Evolutionary conservation across 306 rosid genomes (phyloP).

Genomic region (Macrotyloma uniflorum): DNA sequence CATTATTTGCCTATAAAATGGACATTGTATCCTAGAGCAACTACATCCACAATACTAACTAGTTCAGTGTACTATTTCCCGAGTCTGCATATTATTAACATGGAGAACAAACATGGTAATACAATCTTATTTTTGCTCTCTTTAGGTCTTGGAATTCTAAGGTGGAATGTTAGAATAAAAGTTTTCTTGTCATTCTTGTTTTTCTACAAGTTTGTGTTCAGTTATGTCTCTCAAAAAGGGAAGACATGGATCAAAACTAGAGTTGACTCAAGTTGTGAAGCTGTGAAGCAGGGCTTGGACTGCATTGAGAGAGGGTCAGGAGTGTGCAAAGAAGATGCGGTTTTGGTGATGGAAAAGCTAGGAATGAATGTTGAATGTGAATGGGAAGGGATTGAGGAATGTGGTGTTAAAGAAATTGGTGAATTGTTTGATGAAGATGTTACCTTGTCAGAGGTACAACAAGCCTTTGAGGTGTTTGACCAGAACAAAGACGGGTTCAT

Average conservation of each 20-base stretch:
- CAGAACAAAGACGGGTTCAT: conserved; percentile 24
- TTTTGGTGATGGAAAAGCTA: conserved; percentile 47
- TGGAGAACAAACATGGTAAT: neutral
- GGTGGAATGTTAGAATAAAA: neutral
- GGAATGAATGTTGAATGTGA: conserved; percentile 35
- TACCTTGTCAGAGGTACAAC: neutral
- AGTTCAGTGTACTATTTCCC: neutral
- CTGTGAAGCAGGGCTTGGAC: neutral
- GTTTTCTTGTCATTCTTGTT: conserved; percentile 14
- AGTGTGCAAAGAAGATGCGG: conserved; percentile 42
- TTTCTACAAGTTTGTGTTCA: conserved; percentile 14
- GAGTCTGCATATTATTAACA: neutral
- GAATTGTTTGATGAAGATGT: conserved; percentile 28
- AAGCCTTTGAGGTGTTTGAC: conserved; percentile 13
- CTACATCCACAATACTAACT: neutral
- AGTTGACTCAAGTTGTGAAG: neutral
- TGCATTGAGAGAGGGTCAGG: neutral
- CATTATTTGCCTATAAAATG: neutral
- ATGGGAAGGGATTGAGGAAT: neutral
- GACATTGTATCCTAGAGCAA: neutral
- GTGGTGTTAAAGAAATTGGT: conserved; percentile 37
- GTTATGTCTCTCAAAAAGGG: neutral
- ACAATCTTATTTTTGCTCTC: neutral
- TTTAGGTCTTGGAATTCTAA: conserved; percentile 3
- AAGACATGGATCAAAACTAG: conserved; percentile 27